Percentiles rank a stretch among this genome's conserved stretches.
phyloP scores from a whole-genome alignment of 495 filamentous ascomycete species.

The Massariosphaeria phaeospora region DNA sequence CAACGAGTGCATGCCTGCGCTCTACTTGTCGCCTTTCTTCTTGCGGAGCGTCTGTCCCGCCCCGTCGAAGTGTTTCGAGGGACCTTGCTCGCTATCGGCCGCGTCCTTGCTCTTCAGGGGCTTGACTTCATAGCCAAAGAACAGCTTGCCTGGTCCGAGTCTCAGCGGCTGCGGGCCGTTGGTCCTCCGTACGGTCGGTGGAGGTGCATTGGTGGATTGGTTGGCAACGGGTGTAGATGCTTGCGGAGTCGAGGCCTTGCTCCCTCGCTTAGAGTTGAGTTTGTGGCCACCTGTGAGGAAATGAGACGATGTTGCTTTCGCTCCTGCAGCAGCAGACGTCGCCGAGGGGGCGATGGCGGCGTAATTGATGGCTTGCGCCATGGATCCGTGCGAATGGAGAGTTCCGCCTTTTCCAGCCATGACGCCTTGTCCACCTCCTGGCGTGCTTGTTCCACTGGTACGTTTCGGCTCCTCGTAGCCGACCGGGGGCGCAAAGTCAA shows the following conservation, averaged over 20 bases:
- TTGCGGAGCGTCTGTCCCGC: conserved; percentile 76
- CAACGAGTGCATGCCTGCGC: too few relatives aligned
- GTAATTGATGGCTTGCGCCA: conserved; percentile 97
- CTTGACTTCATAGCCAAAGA: conserved; percentile 91
- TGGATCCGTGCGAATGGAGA: conserved; percentile 77
- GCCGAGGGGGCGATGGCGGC: conserved; percentile 82
- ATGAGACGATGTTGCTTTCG: conserved; percentile 65
- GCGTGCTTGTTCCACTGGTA: conserved; percentile 59
- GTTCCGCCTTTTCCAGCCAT: conserved; percentile 59
- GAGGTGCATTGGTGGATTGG: conserved; percentile 54
- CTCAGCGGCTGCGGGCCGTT: conserved; percentile 86
- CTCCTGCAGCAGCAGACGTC: conserved; percentile 55
- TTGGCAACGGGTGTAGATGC: conserved; percentile 74
- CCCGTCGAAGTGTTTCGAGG: conserved; percentile 70
- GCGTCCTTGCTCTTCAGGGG: conserved; percentile 77
- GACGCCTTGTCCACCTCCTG: conserved; percentile 56
- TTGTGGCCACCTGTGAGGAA: conserved; percentile 72
- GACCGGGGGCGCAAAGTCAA: conserved; percentile 90
- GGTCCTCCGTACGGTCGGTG: conserved; percentile 47
- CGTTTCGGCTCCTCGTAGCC: conserved; percentile 78
- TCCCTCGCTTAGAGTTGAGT: conserved; percentile 71
- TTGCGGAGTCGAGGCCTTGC: conserved; percentile 73
- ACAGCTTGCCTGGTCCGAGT: conserved; percentile 81
- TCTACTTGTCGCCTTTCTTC: conserved; percentile 43
- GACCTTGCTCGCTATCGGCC: conserved; percentile 56